Base-by-base conservation (phyloP, 1,284 basidiomycete genomes). In the Trichosporon sp. region DNA sequence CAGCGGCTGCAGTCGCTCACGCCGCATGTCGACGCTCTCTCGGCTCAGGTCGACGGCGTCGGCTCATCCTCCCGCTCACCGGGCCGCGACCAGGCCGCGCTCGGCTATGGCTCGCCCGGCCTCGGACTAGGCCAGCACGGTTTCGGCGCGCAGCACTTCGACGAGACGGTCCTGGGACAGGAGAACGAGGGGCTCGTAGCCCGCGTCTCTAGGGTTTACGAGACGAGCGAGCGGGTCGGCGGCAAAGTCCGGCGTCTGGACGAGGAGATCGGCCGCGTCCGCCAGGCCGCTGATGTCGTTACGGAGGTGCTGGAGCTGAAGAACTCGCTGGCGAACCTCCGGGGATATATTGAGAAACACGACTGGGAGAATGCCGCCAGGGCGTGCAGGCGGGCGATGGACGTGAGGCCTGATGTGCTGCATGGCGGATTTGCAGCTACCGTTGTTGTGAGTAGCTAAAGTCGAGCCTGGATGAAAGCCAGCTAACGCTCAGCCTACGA, bases 321-420 rank as follows among this genome's bases (percentile, higher is more conserved):
- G 91, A 87, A 88, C 10, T 92, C 94, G 0, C 82, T 99, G 25
- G 82, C 85, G 31, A 87, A 87, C 16, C 83, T 97, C 8, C 87
- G 89, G 65, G 78, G 83, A 0, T 86, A 91, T 5, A 94, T 98
- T 37, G 89, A 92, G 37, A 84, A 83, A 63, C 86, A 89, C 69
- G 96, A 99, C 76, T 99, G 95, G 95, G 95, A 98, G 76, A 87
- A 90, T 14, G 95, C 95, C 1, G 89, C 92, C 0, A 84, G 91
- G 67, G 89, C 94, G 73, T 96, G 95, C 79, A 87, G 90, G 19
- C 83, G 92, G 32, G 95, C 94, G 1, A 94, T 95, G 88, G 84
- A 88, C 0, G 83, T 97, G 27, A 89, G 93, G 3, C 74, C 82
- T 4, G 86, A 88, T 40, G 88, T 99, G 29, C 86, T 91, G 27